Conservation (phyloP, 345 rosid species). For the Citrus sp. region DNA sequence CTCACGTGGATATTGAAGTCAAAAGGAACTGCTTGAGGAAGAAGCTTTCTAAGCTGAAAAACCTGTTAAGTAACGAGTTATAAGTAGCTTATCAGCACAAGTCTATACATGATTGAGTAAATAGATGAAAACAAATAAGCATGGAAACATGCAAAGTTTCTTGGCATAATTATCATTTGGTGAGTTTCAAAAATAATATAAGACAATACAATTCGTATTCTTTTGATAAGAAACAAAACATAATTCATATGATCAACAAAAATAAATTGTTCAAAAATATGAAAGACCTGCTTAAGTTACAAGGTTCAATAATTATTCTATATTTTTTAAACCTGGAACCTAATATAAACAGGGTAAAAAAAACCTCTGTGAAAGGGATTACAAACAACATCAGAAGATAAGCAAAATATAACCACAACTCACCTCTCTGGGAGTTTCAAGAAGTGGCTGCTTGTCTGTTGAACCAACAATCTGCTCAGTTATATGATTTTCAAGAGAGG, state of each 20-base stretch:
- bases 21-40: constrained; percentile 58
- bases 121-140: not conserved
- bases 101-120: not conserved
- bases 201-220: not conserved
- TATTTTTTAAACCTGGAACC: not conserved
- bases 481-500: constrained; percentile 40
- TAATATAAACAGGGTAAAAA: not conserved
- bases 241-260: not conserved
- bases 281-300: not conserved
- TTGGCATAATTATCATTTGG: not conserved
- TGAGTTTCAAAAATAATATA: not conserved
- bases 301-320: not conserved
- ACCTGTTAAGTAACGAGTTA: constrained; percentile 40
- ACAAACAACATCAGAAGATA: not conserved
- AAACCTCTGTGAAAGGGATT: not conserved
- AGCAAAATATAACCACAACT: constrained; percentile 6
- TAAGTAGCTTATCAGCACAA: not conserved
- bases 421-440: constrained; percentile 94
- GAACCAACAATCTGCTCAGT: constrained; percentile 69
- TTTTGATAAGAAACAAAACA: not conserved
- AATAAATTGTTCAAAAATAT: not conserved
- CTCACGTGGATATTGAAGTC: constrained; percentile 96
- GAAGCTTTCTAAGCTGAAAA: constrained; percentile 88
- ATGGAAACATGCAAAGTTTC: not conserved
- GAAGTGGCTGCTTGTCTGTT: constrained; percentile 81